Evolutionary conservation across 2,329 filamentous ascomycete species (phyloP), one percentile per base, ranked within the genome.

Genomic region (Furcasterigmium sp.): DNA sequence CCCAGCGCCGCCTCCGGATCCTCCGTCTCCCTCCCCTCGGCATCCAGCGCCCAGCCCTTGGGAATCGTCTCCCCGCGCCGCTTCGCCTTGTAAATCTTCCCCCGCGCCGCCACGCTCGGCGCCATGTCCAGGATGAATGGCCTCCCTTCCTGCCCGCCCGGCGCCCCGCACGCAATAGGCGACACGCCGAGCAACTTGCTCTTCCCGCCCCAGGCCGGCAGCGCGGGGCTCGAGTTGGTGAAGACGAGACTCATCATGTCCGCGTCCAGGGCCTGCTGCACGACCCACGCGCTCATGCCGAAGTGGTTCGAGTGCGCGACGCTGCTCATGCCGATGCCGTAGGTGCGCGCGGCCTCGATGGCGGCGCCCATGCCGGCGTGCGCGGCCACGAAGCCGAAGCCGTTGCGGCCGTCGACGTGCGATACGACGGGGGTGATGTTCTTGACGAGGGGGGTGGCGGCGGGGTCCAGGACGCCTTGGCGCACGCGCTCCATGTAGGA

Each of bases 271-370:
- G 86, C 87, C 61, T 89, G 82, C 59, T 87, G 83, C 10, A 90
- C 85, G 1, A 90, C 58, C 84, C 86, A 91, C 0, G 87, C 87
- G 4, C 76, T 76, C 87, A 93, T 93, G 42, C 87, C 87, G 54
- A 87, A 91, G 60, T 91, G 86, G 54, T 91, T 91, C 32, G 82
- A 86, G 62, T 85, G 83, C 60, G 82, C 85, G 55, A 91, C 71
- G 45, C 76, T 80, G 0, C 84, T 84, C 76, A 93, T 82, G 20
- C 87, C 87, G 49, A 91, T 86, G 11, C 86, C 86, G 53, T 73
- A 80, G 2, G 64, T 59, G 19, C 68, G 63, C 0, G 86, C 86
- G 63, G 85, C 82, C 9, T 76, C 70, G 37, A 90, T 79, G 1
- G 86, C 86, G 0, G 73, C 71, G 1, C 62, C 59, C 81, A 91